These are phyloP conservation scores for Solanum pimpinellifolium DNA, from an alignment of 257 asterid genomes.

Conservation along the genomic window DNA sequence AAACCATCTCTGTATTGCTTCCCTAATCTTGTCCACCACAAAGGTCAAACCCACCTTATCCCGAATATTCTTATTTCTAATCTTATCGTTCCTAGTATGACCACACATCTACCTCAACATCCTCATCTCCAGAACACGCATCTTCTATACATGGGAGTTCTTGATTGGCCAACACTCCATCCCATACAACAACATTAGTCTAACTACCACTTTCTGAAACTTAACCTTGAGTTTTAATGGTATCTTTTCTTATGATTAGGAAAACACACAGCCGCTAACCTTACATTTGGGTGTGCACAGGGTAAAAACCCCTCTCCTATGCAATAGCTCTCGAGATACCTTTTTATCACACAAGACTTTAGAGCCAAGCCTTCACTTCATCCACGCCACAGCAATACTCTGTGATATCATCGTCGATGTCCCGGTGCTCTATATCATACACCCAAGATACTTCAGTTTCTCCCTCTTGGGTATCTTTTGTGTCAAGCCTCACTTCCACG, in stretches of 20 bases:
- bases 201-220: background rate
- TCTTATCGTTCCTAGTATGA: background rate
- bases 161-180: background rate
- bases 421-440: background rate
- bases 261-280: background rate
- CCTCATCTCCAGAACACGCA: background rate
- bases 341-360: background rate
- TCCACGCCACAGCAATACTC: background rate
- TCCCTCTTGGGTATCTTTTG: background rate
- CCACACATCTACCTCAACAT: background rate
- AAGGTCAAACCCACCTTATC: background rate
- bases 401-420: background rate
- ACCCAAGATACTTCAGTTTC: background rate
- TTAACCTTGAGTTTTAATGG: background rate
- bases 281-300: background rate
- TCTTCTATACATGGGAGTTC: background rate
- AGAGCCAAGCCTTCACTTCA: background rate
- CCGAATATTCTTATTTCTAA: background rate
- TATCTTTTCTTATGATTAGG: background rate
- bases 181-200: background rate
- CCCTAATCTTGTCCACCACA: background rate
- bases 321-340: background rate
- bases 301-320: background rate
- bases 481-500: background rate
- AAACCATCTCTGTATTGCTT: background rate